Evolutionary conservation across 1,139 yeast genomes (phyloP), one percentile per base, ranked within the genome.

Genomic region (Suhomyces panamericanus): DNA sequence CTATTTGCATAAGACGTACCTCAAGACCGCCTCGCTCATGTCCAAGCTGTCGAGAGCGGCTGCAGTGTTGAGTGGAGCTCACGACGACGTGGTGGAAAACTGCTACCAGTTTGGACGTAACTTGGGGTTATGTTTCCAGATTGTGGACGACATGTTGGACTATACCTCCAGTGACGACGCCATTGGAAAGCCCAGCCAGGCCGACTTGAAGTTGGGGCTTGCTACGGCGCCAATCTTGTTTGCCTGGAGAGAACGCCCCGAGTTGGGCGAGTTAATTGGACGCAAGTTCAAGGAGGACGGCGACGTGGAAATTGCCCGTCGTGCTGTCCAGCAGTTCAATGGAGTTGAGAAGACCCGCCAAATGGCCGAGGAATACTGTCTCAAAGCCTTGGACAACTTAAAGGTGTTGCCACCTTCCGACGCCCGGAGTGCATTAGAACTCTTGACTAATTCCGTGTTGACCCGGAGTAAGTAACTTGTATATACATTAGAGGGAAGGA

Each of bases 151-250:
- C 65, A 85, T 91, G 85, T 77, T 95, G 54, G 99, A 93, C 67
- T 93, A 88, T 62, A 89, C 97, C 0, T 83, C 89, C 16, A 82
- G 93, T 34, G 90, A 89, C 28, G 78, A 79, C 29, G 81, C 87
- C 42, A 71, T 93, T 49, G 99, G 99, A 33, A 93, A 93, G 64
- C 99, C 99, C 11, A 85, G 96, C 17, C 96, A 91, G 57, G 98
- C 97, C 2, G 99, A 93, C 66, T 76, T 93, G 55, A 84, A 91
- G 63, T 75, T 93, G 39, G 99, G 99, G 0, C 76, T 93, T 51
- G 98, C 98, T 1, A 93, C 99, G 1, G 98, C 98, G 0, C 99
- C 99, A 2, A 91, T 93, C 4, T 71, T 93, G 46, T 93, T 78
- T 67, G 98, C 99, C 1, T 93, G 99, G 99, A 83, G 80, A 58